These are phyloP conservation scores for Malus asiatica DNA, from an alignment of 306 rosid genomes.

Conservation along the genomic window DNA sequence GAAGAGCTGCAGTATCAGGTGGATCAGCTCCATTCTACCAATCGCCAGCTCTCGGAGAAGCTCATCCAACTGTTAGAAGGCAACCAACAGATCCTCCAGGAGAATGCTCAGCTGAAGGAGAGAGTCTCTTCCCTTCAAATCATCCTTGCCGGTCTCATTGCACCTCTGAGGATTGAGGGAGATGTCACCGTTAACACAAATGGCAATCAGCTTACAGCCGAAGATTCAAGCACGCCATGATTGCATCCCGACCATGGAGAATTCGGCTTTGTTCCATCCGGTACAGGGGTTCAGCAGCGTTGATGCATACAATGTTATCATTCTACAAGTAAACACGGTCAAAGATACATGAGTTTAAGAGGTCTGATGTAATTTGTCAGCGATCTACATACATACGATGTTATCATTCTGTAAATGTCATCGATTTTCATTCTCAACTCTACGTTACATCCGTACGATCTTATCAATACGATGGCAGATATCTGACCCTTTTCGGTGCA, in stretches of 20 bases:
- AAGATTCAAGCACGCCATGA: slow-evolving; percentile 5
- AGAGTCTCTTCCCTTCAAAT: slow-evolving; percentile 40
- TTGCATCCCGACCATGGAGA: neutral
- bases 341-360: neutral
- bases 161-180: slow-evolving; percentile 14
- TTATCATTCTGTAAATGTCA: neutral
- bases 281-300: neutral
- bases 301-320: neutral
- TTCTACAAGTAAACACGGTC: neutral
- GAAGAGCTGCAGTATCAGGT: slow-evolving; percentile 35
- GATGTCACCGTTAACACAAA: slow-evolving; percentile 15
- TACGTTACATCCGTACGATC: neutral
- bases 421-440: neutral
- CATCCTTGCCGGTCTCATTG: slow-evolving; percentile 21
- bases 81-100: slow-evolving; percentile 39
- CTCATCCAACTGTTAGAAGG: slow-evolving; percentile 30
- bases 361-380: neutral
- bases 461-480: neutral
- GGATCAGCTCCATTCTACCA: slow-evolving; percentile 24
- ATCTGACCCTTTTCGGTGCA: neutral
- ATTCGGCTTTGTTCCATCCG: slow-evolving; percentile 1
- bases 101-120: slow-evolving; percentile 40
- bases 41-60: slow-evolving; percentile 35
- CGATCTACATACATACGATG: neutral
- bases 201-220: slow-evolving; percentile 1